Base-by-base conservation (phyloP, 805 yeast species). In the Metschnikowia colocasiae region DNA sequence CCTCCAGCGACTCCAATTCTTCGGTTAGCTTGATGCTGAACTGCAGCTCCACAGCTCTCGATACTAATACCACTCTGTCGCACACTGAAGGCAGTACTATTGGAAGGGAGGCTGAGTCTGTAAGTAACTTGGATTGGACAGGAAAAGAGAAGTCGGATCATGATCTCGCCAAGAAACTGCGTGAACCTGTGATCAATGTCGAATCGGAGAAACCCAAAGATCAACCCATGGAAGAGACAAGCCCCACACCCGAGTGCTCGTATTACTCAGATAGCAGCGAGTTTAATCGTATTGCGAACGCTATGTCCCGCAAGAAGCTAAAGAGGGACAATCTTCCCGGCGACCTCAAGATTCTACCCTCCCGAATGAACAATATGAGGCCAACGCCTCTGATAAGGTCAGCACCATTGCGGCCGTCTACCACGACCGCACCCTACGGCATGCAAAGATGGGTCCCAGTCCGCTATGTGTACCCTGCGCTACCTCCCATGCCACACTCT, bases 391-490 rank as follows among this genome's bases (percentile, higher is more conserved):
- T 32, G 43, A 52, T 52, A 41, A 48, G 37, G 5, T 48, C 52
- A 6, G 56, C 56, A n/a, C 56, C 56, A 15, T 50, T 52, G 47
- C 49, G 56, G 16, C 40, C 39, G n/a, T 43, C 46, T 16, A 19
- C 45, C 12, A 8, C 30, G 10, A 7, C 43, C 13, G 26, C 23
- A 13, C 43, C 43, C 15, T 30, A 31, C 16, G 43, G 43, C 15
- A 30, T 40, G 36, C 45, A 30, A 34, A 33, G 54, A 10, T 47
- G 55, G 30, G 47, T 41, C 15, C 55, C 53, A 6, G 51, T 49
- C n/a, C 50, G 56, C 22, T 48, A 45, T 31, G 37, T 48, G 3
- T 51, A 48, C 39, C 52, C 52, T n/a, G 15, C 45, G 4, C 43
- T 45, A 25, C 49, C 40, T 31, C 45, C 48, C 12, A 27, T 51